These are phyloP conservation scores for Daucus carota DNA, from an alignment of 129 eudicot species.

Conservation along the genomic window DH1_v3.0 NC_030388.2:25604001-25604500, in stretches of 20 bases:
- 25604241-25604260: background rate
- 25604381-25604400: slow-evolving; percentile 32
- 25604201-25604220: slow-evolving; percentile 35
- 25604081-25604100: slow-evolving; percentile 83
- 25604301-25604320: background rate
- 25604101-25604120: slow-evolving; percentile 40
- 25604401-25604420: slow-evolving; percentile 17
- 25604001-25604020: slow-evolving; percentile 94
- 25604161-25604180: slow-evolving; percentile 57
- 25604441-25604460: slow-evolving; percentile 46
- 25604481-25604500: slow-evolving; percentile 15
- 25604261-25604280: background rate
- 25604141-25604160: slow-evolving; percentile 35
- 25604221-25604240: slow-evolving; percentile 4
- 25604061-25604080: slow-evolving; percentile 91
- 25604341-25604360: background rate
- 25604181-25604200: slow-evolving; percentile 68
- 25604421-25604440: slow-evolving; percentile 11
- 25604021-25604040: slow-evolving; percentile 74
- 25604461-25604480: slow-evolving; percentile 29
- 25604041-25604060: slow-evolving; percentile 68
- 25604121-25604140: slow-evolving; percentile 35
- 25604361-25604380: slow-evolving; percentile 18
- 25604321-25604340: background rate
- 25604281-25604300: background rate